Base-by-base conservation (phyloP, 495 filamentous ascomycete genomes). In the Xylaria sp. region DNA sequence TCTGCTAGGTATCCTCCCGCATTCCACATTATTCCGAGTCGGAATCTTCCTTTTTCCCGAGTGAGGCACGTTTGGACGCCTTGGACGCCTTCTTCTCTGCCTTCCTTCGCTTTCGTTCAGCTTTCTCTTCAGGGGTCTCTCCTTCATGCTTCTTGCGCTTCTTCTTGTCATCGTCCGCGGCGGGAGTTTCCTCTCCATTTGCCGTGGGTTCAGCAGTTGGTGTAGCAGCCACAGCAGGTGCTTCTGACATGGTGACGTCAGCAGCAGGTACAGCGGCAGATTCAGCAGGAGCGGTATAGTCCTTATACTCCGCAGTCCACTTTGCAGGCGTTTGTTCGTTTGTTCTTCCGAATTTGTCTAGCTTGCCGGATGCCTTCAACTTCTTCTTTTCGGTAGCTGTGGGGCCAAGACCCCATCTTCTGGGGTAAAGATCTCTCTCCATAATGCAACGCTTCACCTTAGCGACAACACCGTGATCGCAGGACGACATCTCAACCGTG, bases 401-500 rank as follows among this genome's bases (percentile, higher is more conserved):
- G 50, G 95, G 95, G 55, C 96, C 96, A 74, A 97, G 82, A 62
- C 97, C 97, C 96, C 96, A 99, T 85, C 94, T 84, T 79, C 93
- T 88, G 68, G 95, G 95, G 86, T 99, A 99, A 15, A 97, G 86
- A 78, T 98, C 95, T 72, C 96, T 93, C 84, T 99, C 97, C 96
- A 99, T 98, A 82, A 99, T 99, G 81, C 93, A 94, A 67, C 96
- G 90, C 90, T 98, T 98, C 78, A 98, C 91, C 85, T 97, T 97
- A 63, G 97, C 96, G 57, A 98, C 95, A 41, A 97, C 92, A 73
- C 97, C 97, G 81, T 99, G 97, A 79, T 97, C 93, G 81, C 94
- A 97, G 57, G 92, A 93, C 12, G 92, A 89, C 77, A 99, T 90
- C 81, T 97, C 93, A 67, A 95, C 93, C 2, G 94, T 94, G 17